These are phyloP conservation scores for Starmerella scarabaei DNA, from an alignment of 805 yeast genomes.

Conservation along the genomic window DNA sequence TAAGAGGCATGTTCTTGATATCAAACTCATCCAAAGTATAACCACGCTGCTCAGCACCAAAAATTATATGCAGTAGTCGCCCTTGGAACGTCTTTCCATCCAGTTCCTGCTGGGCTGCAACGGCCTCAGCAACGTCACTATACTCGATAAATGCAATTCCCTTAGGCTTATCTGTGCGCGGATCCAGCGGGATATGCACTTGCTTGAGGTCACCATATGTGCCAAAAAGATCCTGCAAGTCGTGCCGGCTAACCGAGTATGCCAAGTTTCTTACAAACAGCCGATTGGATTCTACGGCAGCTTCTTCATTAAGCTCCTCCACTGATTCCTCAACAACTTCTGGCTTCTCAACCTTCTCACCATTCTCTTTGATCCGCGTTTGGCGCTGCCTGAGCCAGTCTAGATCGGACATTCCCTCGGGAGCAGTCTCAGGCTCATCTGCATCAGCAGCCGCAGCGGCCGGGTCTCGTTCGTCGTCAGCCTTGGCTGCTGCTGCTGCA, in stretches of 20 bases:
- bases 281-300: constrained; percentile 52
- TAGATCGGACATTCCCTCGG: constrained; percentile 49
- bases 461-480: constrained; percentile 21
- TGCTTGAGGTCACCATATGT: constrained; percentile 66
- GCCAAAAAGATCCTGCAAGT: constrained; percentile 51
- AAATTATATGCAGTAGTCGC: constrained; percentile 74
- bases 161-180: constrained; percentile 78
- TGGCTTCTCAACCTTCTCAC: constrained; percentile 12
- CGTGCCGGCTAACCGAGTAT: constrained; percentile 68
- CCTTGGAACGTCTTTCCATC: constrained; percentile 93
- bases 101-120: constrained; percentile 53
- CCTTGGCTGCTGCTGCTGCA: constrained; percentile 13
- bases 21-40: constrained; percentile 85
- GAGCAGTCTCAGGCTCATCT: constrained; percentile 39
- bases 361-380: constrained; percentile 49
- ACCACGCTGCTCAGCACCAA: constrained; percentile 70
- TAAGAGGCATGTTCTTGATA: constrained; percentile 76
- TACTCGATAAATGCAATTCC: constrained; percentile 85
- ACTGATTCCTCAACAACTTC: constrained; percentile 19
- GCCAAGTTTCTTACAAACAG: constrained; percentile 76
- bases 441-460: constrained; percentile 7
- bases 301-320: constrained; percentile 37
- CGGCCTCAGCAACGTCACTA: constrained; percentile 56
- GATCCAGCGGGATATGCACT: constrained; percentile 84
- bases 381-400: constrained; percentile 79